These are phyloP conservation scores for Neospermospora avenae DNA, from an alignment of 2,329 filamentous ascomycete species.

Conservation along the genomic window DNA sequence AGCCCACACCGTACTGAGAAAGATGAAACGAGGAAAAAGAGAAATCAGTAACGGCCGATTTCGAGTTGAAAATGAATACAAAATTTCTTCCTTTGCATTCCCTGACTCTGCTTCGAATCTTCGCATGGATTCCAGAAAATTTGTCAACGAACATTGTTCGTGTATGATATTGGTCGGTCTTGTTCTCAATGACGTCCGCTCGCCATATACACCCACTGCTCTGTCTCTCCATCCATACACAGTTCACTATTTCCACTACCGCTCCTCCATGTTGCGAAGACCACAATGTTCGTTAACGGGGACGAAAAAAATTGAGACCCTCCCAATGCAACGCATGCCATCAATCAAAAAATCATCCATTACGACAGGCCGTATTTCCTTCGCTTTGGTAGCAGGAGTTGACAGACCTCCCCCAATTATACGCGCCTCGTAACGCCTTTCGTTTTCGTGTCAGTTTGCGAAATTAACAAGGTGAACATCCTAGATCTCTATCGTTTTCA, in stretches of 20 bases:
- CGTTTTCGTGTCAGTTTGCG: slow-evolving; percentile 20
- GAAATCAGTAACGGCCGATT: slow-evolving; percentile 16
- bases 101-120: background rate
- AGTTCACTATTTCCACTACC: background rate
- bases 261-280: background rate
- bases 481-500: slow-evolving; percentile 39
- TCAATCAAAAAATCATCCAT: slow-evolving; percentile 13
- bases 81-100: background rate
- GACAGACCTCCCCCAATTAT: slow-evolving; percentile 16
- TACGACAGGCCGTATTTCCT: slow-evolving; percentile 18
- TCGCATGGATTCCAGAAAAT: background rate
- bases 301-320: slow-evolving; percentile 12
- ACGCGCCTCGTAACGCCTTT: slow-evolving; percentile 30
- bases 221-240: no score
- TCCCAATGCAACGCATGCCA: slow-evolving; percentile 25
- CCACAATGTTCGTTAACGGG: background rate
- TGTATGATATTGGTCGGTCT: slow-evolving; percentile 18
- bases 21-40: slow-evolving; percentile 1
- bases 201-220: background rate
- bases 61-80: slow-evolving; percentile 6
- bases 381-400: background rate
- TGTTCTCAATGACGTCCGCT: slow-evolving; percentile 22
- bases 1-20: slow-evolving; percentile 14
- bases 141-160: slow-evolving; percentile 9
- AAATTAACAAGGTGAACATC: slow-evolving; percentile 15